phyloP scores from a whole-genome alignment of 108 stramenopile genomes.

The Schizochytrium sp. region DNA sequence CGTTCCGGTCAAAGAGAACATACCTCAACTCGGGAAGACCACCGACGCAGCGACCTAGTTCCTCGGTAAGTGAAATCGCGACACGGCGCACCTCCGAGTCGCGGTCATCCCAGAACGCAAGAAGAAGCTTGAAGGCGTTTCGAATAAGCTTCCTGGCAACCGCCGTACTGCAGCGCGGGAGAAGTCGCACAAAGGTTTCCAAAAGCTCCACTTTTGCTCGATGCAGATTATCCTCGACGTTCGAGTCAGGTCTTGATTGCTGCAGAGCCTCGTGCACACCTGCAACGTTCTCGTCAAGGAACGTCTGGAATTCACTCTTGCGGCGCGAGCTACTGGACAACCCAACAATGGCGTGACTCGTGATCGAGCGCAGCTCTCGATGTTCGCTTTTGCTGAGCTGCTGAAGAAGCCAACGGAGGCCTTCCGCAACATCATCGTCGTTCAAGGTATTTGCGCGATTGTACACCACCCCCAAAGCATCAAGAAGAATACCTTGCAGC shows the following conservation, averaged over 20 bases:
- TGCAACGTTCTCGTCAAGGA: background rate
- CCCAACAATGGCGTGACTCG: background rate
- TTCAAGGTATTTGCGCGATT: background rate
- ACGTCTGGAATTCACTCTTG: background rate
- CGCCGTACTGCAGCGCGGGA: background rate
- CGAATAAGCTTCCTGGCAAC: background rate
- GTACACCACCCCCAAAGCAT: background rate
- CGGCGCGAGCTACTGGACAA: background rate
- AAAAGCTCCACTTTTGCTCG: conserved; percentile 2
- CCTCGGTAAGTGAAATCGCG: background rate
- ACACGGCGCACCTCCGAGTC: background rate
- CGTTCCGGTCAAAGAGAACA: background rate
- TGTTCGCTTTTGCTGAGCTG: background rate
- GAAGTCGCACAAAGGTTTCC: background rate
- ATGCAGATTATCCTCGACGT: background rate
- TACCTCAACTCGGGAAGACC: background rate
- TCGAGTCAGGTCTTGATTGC: background rate
- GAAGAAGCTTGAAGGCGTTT: background rate
- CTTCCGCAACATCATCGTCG: background rate
- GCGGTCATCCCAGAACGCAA: background rate
- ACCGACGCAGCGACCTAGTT: background rate
- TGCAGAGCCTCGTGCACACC: background rate
- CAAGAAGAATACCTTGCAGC: background rate
- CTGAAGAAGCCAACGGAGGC: background rate
- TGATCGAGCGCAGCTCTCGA: background rate